These are phyloP conservation scores for Lathyrus tuberosus DNA, from an alignment of 306 rosid species.

Conservation along the genomic window DNA sequence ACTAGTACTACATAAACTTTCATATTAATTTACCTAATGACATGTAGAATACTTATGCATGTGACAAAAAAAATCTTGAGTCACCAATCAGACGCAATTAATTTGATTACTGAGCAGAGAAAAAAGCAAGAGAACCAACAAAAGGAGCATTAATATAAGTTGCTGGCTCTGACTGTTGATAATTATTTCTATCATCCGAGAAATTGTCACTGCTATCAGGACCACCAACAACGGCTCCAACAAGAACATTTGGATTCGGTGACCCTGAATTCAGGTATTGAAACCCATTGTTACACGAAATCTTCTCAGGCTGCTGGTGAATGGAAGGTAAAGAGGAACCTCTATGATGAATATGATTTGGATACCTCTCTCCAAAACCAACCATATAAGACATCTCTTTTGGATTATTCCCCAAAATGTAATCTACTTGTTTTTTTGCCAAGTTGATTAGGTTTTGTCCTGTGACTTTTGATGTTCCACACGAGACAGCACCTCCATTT, in stretches of 20 bases:
- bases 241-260: slow-evolving; percentile 72
- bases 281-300: slow-evolving; percentile 68
- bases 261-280: slow-evolving; percentile 55
- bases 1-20: too few species aligned
- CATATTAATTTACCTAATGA: too few species aligned
- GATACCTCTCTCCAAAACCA: slow-evolving; percentile 74
- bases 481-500: slow-evolving; percentile 45
- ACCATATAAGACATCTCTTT: slow-evolving; percentile 77
- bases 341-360: slow-evolving; percentile 72
- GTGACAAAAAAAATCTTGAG: too few species aligned
- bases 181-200: slow-evolving; percentile 72
- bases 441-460: slow-evolving; percentile 46
- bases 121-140: slow-evolving; percentile 76
- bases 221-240: slow-evolving; percentile 91
- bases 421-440: slow-evolving; percentile 83
- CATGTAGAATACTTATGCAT: too few species aligned
- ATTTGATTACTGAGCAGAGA: slow-evolving; percentile 37
- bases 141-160: slow-evolving; percentile 90
- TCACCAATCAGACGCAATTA: too few species aligned
- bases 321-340: slow-evolving; percentile 81
- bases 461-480: slow-evolving; percentile 57
- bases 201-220: slow-evolving; percentile 73
- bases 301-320: slow-evolving; percentile 38
- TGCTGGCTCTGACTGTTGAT: slow-evolving; percentile 87
- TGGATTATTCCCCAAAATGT: slow-evolving; percentile 80